These are phyloP conservation scores for Rhodotorula sp. DNA, from an alignment of 1,284 basidiomycete species.

Conservation along the genomic window DNA sequence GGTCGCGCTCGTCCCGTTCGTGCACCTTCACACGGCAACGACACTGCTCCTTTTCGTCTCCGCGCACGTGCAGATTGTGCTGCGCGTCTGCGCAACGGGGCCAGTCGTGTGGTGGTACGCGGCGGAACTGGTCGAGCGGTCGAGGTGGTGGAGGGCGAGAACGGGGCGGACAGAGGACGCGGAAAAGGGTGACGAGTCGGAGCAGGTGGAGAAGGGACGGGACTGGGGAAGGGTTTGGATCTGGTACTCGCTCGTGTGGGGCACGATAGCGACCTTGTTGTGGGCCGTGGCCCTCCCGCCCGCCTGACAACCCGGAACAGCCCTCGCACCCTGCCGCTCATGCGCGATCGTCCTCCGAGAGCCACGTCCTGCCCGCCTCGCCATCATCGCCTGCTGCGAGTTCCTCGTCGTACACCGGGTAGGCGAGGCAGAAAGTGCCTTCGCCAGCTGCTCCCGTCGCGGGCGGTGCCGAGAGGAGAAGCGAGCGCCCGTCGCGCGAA, in stretches of 20 bases:
- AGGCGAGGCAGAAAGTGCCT: slow-evolving; percentile 27
- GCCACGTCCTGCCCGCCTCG: slow-evolving; percentile 5
- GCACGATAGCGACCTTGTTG: slow-evolving; percentile 67
- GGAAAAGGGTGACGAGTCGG: not conserved
- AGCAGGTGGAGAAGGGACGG: slow-evolving; percentile 28
- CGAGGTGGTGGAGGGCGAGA: no score
- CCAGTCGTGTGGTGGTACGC: slow-evolving; percentile 84
- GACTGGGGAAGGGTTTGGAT: slow-evolving; percentile 57
- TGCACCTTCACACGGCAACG: slow-evolving; percentile 53
- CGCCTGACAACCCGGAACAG: slow-evolving; percentile 57
- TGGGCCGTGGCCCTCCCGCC: slow-evolving; percentile 89
- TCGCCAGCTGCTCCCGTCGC: not conserved
- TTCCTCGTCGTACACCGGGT: slow-evolving; percentile 12
- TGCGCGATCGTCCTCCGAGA: not conserved
- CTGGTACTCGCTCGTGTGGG: slow-evolving; percentile 75
- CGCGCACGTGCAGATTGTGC: slow-evolving; percentile 86
- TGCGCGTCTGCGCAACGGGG: slow-evolving; percentile 75
- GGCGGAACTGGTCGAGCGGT: slow-evolving; percentile 56
- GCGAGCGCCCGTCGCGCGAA: not conserved
- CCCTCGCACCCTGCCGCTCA: no score
- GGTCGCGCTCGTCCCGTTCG: slow-evolving; percentile 54
- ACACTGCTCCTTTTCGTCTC: slow-evolving; percentile 68
- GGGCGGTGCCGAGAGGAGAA: slow-evolving; percentile 4
- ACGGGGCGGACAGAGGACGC: not conserved
- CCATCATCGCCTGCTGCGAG: not conserved